Evolutionary conservation across 2,329 filamentous ascomycete species (phyloP).

Genomic region (Exophiala sp.): DNA sequence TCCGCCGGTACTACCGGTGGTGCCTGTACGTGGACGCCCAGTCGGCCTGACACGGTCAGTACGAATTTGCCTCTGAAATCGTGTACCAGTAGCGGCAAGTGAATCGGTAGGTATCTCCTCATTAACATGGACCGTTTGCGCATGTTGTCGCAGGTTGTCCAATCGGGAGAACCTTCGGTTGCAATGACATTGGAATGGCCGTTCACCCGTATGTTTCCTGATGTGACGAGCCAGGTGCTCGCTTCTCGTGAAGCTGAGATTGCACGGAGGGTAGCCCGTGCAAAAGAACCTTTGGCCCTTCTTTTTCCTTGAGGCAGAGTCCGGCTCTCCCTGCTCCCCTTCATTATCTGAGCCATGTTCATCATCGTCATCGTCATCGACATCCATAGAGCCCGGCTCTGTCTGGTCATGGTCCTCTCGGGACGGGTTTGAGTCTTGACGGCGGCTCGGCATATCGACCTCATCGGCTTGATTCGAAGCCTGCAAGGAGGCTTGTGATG

Average conservation of each 20-base stretch:
- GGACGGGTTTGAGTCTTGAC: background rate
- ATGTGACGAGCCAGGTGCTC: slow-evolving; percentile 95
- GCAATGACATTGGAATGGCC: slow-evolving; percentile 95
- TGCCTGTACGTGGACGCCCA: slow-evolving; percentile 69
- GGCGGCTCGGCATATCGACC: background rate
- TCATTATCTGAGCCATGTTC: slow-evolving; percentile 59
- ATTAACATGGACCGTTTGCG: slow-evolving; percentile 94
- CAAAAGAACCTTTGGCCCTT: slow-evolving; percentile 96
- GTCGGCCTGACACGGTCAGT: slow-evolving; percentile 76
- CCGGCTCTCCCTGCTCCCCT: slow-evolving; percentile 55
- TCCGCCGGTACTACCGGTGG: slow-evolving; percentile 64
- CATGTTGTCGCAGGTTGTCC: slow-evolving; percentile 93
- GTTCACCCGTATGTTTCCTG: slow-evolving; percentile 93
- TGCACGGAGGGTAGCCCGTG: slow-evolving; percentile 89
- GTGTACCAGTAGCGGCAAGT: slow-evolving; percentile 81
- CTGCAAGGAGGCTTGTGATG: background rate
- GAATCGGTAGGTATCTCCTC: slow-evolving; percentile 94
- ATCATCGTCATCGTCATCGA: slow-evolving; percentile 52
- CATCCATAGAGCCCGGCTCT: slow-evolving; percentile 20
- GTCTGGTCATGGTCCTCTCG: slow-evolving; percentile 7
- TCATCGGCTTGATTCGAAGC: slow-evolving; percentile 7
- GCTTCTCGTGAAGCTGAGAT: slow-evolving; percentile 88
- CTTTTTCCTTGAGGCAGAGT: slow-evolving; percentile 83
- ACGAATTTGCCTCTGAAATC: slow-evolving; percentile 86
- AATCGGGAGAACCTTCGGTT: slow-evolving; percentile 85